These are phyloP conservation scores for Sonneratia caseolaris DNA, from an alignment of 345 rosid species.

Conservation along the genomic window DNA sequence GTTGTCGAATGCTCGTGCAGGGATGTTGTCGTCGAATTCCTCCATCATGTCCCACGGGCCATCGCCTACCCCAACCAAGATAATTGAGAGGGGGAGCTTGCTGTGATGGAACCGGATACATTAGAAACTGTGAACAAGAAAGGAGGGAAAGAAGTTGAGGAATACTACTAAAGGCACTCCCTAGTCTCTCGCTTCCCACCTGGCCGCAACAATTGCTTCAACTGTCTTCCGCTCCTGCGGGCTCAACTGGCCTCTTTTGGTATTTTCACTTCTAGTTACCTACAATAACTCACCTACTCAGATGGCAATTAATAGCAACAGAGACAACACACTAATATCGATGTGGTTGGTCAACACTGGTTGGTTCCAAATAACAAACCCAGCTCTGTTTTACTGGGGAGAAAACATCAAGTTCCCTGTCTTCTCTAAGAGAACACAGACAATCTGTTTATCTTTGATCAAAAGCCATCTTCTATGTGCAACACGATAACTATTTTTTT, in stretches of 20 bases:
- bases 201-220: constrained; percentile 86
- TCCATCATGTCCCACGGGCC: constrained; percentile 99
- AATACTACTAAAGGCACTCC: not conserved
- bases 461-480: no score
- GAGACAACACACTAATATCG: not conserved
- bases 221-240: constrained; percentile 92
- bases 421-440: no score
- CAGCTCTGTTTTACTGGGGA: no score
- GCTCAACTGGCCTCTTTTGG: constrained; percentile 56
- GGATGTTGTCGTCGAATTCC: constrained; percentile 94
- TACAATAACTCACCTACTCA: constrained; percentile 12
- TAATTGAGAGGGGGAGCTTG: constrained; percentile 74
- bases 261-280: constrained; percentile 93
- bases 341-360: not conserved
- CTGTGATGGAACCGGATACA: constrained; percentile 25
- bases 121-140: not conserved
- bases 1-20: constrained; percentile 88
- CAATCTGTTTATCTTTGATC: no score
- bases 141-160: not conserved
- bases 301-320: not conserved
- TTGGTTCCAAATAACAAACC: not conserved
- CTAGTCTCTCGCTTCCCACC: constrained; percentile 23
- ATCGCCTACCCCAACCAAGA: constrained; percentile 94
- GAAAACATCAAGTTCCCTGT: no score
- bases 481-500: no score